A percentile compares a stretch with the other conserved stretches of the same genome.
phyloP scores from a whole-genome alignment of 805 yeast genomes.

The Candida oleophila region DNA sequence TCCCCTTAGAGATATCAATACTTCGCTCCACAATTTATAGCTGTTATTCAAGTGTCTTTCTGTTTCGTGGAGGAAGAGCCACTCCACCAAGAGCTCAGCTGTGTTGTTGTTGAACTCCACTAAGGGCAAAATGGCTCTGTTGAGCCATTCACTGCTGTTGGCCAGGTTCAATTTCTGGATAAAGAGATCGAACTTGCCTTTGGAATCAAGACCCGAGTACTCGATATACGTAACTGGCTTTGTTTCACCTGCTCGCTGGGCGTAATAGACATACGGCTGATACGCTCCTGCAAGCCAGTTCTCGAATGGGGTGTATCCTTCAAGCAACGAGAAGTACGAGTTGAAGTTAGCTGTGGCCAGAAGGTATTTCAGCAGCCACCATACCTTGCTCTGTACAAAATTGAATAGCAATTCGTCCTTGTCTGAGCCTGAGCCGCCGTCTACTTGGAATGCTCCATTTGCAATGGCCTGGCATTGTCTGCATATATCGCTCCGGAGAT shows the following conservation, averaged over 20 bases:
- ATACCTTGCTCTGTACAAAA: conserved; percentile 18
- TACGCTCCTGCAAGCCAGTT: conserved; percentile 29
- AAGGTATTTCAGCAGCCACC: conserved; percentile 17
- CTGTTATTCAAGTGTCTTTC: not conserved
- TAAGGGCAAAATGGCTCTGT: conserved; percentile 29
- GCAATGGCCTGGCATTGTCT: not conserved
- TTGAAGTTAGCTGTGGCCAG: conserved; percentile 16
- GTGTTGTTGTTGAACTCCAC: conserved; percentile 17
- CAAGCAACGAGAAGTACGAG: conserved; percentile 12
- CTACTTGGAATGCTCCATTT: not conserved
- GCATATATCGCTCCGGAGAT: not conserved
- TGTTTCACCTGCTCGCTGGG: not conserved
- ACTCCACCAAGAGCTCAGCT: conserved; percentile 23
- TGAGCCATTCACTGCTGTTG: conserved; percentile 22
- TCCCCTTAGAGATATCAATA: not conserved
- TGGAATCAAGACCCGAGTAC: conserved; percentile 22
- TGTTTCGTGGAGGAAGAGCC: conserved; percentile 19
- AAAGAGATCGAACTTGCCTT: conserved; percentile 20
- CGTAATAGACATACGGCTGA: conserved; percentile 16
- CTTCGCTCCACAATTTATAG: not conserved
- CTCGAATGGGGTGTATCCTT: conserved; percentile 15
- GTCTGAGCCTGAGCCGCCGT: not conserved
- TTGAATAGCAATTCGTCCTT: conserved; percentile 8
- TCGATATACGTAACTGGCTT: conserved; percentile 11
- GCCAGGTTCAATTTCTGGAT: conserved; percentile 20